Conservation (phyloP, 164 flowering plant genomes). For the Houttuynia cordata region DNA sequence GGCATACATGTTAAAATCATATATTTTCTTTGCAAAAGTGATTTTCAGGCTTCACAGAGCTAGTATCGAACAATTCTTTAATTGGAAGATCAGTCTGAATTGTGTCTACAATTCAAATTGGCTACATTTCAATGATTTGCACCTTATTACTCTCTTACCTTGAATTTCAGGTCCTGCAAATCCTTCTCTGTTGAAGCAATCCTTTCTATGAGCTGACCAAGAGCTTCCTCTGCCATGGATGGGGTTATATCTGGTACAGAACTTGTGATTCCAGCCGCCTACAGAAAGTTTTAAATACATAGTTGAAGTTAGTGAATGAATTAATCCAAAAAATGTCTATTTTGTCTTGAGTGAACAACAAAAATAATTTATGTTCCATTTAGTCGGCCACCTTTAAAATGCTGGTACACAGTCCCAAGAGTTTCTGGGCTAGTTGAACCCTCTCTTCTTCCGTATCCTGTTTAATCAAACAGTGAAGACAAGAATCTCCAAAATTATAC, state of each 20-base stretch:
- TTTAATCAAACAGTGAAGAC: constrained; percentile 1
- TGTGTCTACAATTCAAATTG: no score
- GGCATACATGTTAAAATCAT: no score
- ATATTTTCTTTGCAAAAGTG: no score
- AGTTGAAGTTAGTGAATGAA: not conserved
- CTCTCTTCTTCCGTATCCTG: constrained; percentile 83
- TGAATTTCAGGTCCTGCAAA: constrained; percentile 41
- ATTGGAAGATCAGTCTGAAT: no score
- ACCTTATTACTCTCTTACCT: constrained; percentile 27
- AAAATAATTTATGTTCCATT: not conserved
- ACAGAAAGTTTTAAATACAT: constrained; percentile 7
- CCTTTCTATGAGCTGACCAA: constrained; percentile 39
- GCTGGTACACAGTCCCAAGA: constrained; percentile 58
- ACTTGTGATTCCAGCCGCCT: constrained; percentile 71
- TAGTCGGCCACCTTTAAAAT: constrained; percentile 53
- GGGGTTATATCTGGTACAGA: constrained; percentile 36
- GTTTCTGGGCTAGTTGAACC: constrained; percentile 61
- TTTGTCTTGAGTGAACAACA: no score
- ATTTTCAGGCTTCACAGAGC: no score
- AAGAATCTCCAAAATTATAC: not conserved
- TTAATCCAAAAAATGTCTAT: not conserved
- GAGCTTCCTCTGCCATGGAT: constrained; percentile 65
- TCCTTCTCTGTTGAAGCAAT: constrained; percentile 45
- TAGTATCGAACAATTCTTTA: no score
- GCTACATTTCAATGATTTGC: not conserved